Percentiles rank a stretch among this genome's conserved stretches.
Conservation (phyloP, 2,329 filamentous ascomycete species). For the Thielaviopsis musarum region DNA sequence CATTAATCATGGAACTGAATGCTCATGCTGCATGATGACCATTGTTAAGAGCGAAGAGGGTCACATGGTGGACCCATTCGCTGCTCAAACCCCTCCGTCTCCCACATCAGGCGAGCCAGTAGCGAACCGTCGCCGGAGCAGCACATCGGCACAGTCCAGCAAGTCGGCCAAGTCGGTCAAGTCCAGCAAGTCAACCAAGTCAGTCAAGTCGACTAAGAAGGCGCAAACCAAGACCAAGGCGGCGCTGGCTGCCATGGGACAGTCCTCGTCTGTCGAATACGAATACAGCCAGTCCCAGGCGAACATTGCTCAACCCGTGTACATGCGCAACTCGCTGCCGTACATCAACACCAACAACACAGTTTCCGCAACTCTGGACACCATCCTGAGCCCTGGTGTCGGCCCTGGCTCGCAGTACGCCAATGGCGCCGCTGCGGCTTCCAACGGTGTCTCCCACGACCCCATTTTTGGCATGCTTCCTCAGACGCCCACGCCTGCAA, state of each 20-base stretch:
- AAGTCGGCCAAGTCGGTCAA: neutral
- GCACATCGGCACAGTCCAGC: neutral
- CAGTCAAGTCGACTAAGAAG: neutral
- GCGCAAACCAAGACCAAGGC: neutral
- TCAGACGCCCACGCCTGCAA: neutral
- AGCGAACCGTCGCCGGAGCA: neutral
- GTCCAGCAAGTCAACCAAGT: neutral
- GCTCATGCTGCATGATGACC: conserved; percentile 43
- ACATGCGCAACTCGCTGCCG: neutral
- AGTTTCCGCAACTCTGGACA: neutral
- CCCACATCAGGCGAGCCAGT: neutral
- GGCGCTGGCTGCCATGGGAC: neutral
- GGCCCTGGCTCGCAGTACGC: neutral
- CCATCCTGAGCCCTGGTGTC: neutral
- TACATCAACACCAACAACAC: neutral
- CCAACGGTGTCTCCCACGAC: neutral
- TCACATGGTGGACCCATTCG: neutral
- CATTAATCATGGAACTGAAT: conserved; percentile 52
- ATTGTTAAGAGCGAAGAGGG: conserved; percentile 41
- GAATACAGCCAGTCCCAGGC: neutral
- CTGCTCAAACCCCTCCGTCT: neutral
- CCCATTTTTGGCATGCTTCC: neutral
- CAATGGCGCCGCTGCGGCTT: neutral
- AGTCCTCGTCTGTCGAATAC: neutral
- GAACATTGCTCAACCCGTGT: neutral